A percentile compares a stretch with the other conserved stretches of the same genome.
Conservation (phyloP, 345 rosid species). For the Turritis glabra region DNA sequence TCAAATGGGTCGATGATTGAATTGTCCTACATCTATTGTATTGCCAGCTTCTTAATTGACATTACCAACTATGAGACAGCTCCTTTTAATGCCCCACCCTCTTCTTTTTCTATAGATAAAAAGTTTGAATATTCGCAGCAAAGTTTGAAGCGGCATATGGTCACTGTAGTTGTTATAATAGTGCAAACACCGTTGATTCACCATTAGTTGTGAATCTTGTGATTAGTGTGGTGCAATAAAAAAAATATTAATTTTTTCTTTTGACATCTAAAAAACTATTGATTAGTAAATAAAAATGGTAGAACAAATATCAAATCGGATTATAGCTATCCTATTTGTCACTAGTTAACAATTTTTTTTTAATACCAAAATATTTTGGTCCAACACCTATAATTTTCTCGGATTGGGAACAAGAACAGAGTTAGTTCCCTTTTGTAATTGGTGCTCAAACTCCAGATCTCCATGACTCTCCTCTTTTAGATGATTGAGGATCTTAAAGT, state of each 20-base stretch:
- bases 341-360: too few relatives aligned
- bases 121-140: constrained; percentile 32
- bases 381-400: too few relatives aligned
- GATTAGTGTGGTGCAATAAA: not conserved
- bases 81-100: constrained; percentile 26
- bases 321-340: too few relatives aligned
- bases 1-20: constrained; percentile 26
- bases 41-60: constrained; percentile 34
- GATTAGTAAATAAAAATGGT: not conserved
- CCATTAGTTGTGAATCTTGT: constrained; percentile 4
- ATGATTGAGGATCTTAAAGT: too few relatives aligned
- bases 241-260: too few relatives aligned
- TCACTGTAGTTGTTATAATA: too few relatives aligned
- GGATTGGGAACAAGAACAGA: too few relatives aligned
- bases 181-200: constrained; percentile 23
- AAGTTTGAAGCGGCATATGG: constrained; percentile 32
- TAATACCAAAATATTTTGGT: too few relatives aligned
- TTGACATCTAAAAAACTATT: not conserved
- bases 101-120: not conserved
- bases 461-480: too few relatives aligned
- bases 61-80: constrained; percentile 38
- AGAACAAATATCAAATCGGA: not conserved
- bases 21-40: constrained; percentile 30
- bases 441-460: too few relatives aligned
- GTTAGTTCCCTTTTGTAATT: too few relatives aligned